Evolutionary conservation across 768 basidiomycete species (phyloP), one percentile per base, ranked within the genome.

Genomic region (Megacollybia marginata): DNA sequence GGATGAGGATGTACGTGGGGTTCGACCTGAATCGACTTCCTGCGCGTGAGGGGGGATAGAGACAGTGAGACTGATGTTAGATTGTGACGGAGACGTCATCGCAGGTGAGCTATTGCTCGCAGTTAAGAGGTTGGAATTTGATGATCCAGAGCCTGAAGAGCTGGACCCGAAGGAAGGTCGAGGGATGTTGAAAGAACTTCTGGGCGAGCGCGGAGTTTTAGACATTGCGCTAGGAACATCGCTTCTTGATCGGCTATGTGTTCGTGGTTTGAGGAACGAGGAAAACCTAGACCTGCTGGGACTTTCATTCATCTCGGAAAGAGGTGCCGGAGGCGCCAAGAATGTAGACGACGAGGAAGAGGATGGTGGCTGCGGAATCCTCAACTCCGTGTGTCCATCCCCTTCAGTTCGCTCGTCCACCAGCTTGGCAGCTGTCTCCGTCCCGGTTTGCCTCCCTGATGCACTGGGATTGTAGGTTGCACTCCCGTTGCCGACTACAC

Each of bases 191-290:
- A 70, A 57, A 35, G 68, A 70, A 6, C 66, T 54, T 18, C 69
- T 54, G 3, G 63, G 59, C 15, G 59, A 59, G 9, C 48, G 23
- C 54, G 15, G 58, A 15, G 38, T 44, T 44, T 57, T 23, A 49
- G 49, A 44, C 31, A 61, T 52, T 13, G 58, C 48, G 48, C 53
- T 52, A n/a, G 62, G 50, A 16, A 62, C 55, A 43, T 74, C 74
- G 47, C 74, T 75, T 44, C 65, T 68, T 38, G 69, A 69, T 42
- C 74, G 64, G 10, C 46, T 51, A 60, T 77, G 73, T 6, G 23
- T 28, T 6, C 23, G 23, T 16, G 67, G 70, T 52, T 73, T 76
- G 43, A 81, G 60, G 19, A 80, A 53, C 34, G 69, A 66, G 8
- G 36, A 33, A 12, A 52, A 34, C 35, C 46, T 42, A 2, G 51